A percentile compares a stretch with the other conserved stretches of the same genome.
phyloP scores from a whole-genome alignment of 2,329 filamentous ascomycete species.

The Cadophora malorum region DNA sequence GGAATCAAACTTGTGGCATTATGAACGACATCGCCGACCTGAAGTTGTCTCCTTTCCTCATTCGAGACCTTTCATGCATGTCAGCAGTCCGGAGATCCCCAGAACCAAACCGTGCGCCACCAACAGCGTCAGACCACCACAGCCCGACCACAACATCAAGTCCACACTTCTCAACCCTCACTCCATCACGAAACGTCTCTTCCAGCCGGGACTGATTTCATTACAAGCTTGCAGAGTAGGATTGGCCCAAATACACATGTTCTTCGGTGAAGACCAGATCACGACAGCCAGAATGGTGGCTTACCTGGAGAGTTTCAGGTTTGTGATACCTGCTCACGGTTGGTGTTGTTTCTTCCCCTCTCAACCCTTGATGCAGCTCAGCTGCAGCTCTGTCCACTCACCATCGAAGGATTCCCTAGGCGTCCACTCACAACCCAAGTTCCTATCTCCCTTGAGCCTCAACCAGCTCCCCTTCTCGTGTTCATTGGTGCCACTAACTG shows the following conservation, averaged over 20 bases:
- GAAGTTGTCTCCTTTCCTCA: not conserved
- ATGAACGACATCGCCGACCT: not conserved
- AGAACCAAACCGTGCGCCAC: conserved; percentile 3
- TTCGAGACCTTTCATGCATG: conserved; percentile 5
- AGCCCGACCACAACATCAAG: not conserved
- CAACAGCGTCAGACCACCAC: conserved; percentile 3
- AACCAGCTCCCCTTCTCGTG: not conserved
- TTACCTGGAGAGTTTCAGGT: conserved; percentile 12
- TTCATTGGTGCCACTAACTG: conserved; percentile 15
- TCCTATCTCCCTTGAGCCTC: conserved; percentile 9
- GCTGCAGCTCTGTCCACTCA: conserved; percentile 14
- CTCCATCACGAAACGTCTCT: not conserved
- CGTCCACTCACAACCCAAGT: conserved; percentile 10
- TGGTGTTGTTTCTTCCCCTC: conserved; percentile 16
- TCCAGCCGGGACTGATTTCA: not conserved
- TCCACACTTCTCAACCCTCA: not conserved
- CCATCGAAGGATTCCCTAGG: not conserved
- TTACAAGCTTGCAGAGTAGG: not conserved
- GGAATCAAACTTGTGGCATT: not conserved
- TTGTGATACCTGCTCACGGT: conserved; percentile 2
- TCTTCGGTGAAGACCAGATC: not conserved
- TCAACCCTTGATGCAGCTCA: conserved; percentile 15
- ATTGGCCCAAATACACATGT: not conserved
- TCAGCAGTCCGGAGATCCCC: conserved; percentile 12
- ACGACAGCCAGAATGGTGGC: not conserved